A percentile compares a stretch with the other conserved stretches of the same genome.
These are phyloP conservation scores for Corniculantispora saksenae DNA, from an alignment of 2,329 filamentous ascomycete genomes.

Conservation along the genomic window DNA sequence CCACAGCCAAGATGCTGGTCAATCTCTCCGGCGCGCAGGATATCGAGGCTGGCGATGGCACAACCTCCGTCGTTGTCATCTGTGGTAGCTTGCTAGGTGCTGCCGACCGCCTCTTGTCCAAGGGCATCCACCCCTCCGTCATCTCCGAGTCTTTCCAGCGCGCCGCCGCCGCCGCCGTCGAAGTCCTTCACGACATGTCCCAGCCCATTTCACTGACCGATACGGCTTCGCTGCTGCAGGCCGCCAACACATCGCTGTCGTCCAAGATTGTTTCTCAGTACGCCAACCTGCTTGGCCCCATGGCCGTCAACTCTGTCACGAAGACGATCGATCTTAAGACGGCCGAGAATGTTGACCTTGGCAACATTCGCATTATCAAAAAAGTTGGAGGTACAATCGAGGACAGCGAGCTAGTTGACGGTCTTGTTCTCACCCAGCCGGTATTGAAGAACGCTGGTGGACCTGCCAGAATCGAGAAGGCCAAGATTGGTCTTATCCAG, in stretches of 20 bases:
- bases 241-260: constrained; percentile 92
- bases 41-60: constrained; percentile 97
- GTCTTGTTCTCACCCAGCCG: constrained; percentile 86
- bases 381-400: constrained; percentile 98
- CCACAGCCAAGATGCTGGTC: constrained; percentile 99
- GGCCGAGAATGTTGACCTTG: constrained; percentile 93
- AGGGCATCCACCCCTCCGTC: constrained; percentile 95
- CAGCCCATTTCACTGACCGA: constrained; percentile 88
- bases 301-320: constrained; percentile 95
- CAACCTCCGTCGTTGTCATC: constrained; percentile 97
- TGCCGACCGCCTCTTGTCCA: constrained; percentile 84
- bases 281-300: constrained; percentile 90
- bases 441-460: constrained; percentile 93
- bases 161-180: constrained; percentile 84
- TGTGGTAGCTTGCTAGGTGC: constrained; percentile 92
- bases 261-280: constrained; percentile 99
- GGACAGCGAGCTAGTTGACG: constrained; percentile 95
- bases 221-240: constrained; percentile 87
- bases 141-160: constrained; percentile 98
- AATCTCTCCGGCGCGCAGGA: constrained; percentile 96
- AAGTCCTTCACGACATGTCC: constrained; percentile 92
- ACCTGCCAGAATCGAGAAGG: constrained; percentile 93
- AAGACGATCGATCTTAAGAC: constrained; percentile 96
- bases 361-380: constrained; percentile 96
- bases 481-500: constrained; percentile 92